Percentiles rank a stretch among this genome's conserved stretches.
These are phyloP conservation scores for Kurtzmaniella quercitrusa DNA, from an alignment of 1,139 yeast species.

Conservation along the genomic window DNA sequence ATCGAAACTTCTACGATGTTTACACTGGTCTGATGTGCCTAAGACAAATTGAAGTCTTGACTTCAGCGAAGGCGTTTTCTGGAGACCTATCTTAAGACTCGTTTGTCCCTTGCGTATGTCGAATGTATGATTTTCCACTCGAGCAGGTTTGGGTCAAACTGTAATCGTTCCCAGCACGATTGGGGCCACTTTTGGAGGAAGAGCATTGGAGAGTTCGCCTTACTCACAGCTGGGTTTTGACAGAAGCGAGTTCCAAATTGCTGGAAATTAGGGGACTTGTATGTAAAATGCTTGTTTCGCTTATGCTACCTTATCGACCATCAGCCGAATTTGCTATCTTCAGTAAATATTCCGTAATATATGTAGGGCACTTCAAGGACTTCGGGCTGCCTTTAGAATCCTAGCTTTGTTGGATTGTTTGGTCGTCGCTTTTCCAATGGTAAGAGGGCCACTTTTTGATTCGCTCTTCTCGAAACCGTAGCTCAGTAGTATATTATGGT, in stretches of 20 bases:
- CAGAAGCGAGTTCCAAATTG: slow-evolving; percentile 58
- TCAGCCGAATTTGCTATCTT: slow-evolving; percentile 48
- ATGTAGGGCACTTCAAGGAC: slow-evolving; percentile 56
- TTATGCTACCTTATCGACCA: slow-evolving; percentile 39
- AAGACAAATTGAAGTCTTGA: no score
- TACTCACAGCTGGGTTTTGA: slow-evolving; percentile 60
- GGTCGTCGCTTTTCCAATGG: slow-evolving; percentile 50
- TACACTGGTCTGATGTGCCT: no score
- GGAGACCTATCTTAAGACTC: slow-evolving; percentile 20
- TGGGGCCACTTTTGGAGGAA: slow-evolving; percentile 32
- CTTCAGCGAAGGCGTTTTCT: slow-evolving; percentile 11
- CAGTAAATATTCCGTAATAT: slow-evolving; percentile 42
- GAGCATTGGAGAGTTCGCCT: slow-evolving; percentile 43
- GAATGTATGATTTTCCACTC: slow-evolving; percentile 48
- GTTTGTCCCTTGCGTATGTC: slow-evolving; percentile 25
- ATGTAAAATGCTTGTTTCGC: slow-evolving; percentile 51
- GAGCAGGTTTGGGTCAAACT: slow-evolving; percentile 46
- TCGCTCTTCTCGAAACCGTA: slow-evolving; percentile 52
- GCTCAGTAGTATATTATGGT: slow-evolving; percentile 56
- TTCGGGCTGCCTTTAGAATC: slow-evolving; percentile 56
- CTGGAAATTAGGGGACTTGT: slow-evolving; percentile 63
- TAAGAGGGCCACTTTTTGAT: slow-evolving; percentile 31
- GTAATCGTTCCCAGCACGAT: slow-evolving; percentile 34
- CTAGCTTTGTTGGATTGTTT: slow-evolving; percentile 53
- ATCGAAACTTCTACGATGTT: no score